Evolutionary conservation across 352 stramenopile species (phyloP), one percentile per base, ranked within the genome.

Genomic region (Globisporangium orthogonon): DNA sequence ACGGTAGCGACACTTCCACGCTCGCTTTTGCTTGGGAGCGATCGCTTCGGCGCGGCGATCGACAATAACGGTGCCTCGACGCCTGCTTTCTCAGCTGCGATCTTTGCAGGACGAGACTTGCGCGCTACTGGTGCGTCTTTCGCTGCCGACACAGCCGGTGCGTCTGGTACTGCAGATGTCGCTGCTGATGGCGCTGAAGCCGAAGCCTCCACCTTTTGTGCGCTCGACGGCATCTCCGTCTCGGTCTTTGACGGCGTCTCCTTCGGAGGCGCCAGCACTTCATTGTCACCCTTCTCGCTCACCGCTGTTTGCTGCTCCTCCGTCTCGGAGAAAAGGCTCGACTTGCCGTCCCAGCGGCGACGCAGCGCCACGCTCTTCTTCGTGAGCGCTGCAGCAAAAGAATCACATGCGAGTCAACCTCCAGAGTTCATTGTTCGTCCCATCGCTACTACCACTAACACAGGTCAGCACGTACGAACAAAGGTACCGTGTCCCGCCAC

Each of bases 401-500:
- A 23, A 23, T 23, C 23, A 23, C 23, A 23, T 23, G 23, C 23
- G 23, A 23, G 23, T 23, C 23, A 23, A 23, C 23, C 23, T 23
- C 23, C 23, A 23, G 23, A 23, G 23, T 23, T 23, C 23, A 23
- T 23, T 1, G 23, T 23, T 23, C 23, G 23, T 23, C 23, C 23
- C 33, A 37, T 9, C 33, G 23, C 15, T 7, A 37, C 35, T 10
- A 11, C 40, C 4, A 46, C 15, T 2, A 23, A 29, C 30, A 29
- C 49, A 13, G 30, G 17, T 11, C 29, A 7, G 11, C 49, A 84
- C 77, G 55, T 63, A 87, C 77, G 69, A 45, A 73, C 65, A 29
- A 74, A 82, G 52, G 60, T 65, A 30, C 78, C 75, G 58, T 91
- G 79, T 1, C 66, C 61, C 4, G 73, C 74, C 55, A 91, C 77